Percentiles rank a stretch among this genome's conserved stretches.
Conservation (phyloP, 2,329 filamentous ascomycete species). For the Hypoxylon sp. region DNA sequence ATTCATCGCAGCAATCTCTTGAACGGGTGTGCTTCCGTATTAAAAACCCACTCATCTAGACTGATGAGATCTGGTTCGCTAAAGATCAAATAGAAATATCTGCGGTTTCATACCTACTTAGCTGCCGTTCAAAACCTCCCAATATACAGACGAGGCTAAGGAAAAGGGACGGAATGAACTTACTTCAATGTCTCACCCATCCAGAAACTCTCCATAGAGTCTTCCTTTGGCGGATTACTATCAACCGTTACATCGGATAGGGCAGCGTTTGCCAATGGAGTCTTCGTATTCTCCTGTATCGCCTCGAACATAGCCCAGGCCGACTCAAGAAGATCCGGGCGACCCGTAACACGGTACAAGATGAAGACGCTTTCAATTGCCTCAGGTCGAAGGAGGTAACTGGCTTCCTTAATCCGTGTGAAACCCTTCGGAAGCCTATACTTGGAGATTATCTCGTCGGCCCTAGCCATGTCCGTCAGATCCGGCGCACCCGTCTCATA, state of each 20-base stretch:
- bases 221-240: slow-evolving; percentile 31
- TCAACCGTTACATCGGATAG: slow-evolving; percentile 45
- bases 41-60: slow-evolving; percentile 47
- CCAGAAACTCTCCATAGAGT: slow-evolving; percentile 50
- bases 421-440: slow-evolving; percentile 47
- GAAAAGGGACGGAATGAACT: slow-evolving; percentile 10
- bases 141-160: neutral
- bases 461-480: slow-evolving; percentile 24
- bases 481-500: slow-evolving; percentile 33
- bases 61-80: slow-evolving; percentile 44
- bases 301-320: slow-evolving; percentile 50
- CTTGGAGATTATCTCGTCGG: slow-evolving; percentile 41
- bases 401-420: slow-evolving; percentile 42
- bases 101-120: slow-evolving; percentile 21
- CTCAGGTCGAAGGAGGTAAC: slow-evolving; percentile 50
- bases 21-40: slow-evolving; percentile 45
- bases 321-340: slow-evolving; percentile 43
- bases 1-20: slow-evolving; percentile 32
- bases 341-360: slow-evolving; percentile 48
- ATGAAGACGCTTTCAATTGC: slow-evolving; percentile 52
- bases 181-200: slow-evolving; percentile 49
- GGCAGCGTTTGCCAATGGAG: slow-evolving; percentile 47
- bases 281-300: slow-evolving; percentile 46
- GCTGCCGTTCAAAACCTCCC: neutral
- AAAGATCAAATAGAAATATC: slow-evolving; percentile 47